Evolutionary conservation across 371 early-diverging fungal genomes (phyloP).

Genomic region (Rhizomucor miehei): DNA sequence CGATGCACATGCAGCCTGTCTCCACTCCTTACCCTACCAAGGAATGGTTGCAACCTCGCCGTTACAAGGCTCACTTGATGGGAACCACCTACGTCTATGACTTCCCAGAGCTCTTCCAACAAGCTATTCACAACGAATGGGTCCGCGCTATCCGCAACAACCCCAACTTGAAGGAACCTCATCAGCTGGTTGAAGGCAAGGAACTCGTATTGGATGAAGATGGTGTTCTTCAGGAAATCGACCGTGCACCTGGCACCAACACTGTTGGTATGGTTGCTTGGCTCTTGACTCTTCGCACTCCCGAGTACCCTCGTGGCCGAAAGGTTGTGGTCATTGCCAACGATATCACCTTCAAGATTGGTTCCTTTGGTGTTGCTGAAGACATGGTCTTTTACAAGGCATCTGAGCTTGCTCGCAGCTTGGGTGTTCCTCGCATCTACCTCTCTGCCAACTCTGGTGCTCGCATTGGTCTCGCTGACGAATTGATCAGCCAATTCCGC

Average conservation of each 20-base stretch:
- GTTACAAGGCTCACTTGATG: conserved; percentile 97
- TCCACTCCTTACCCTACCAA: conserved; percentile 87
- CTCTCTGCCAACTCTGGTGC: conserved; percentile 99
- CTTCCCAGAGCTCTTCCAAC: conserved; percentile 94
- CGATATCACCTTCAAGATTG: conserved; percentile 96
- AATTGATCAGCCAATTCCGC: conserved; percentile 81
- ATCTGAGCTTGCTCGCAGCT: conserved; percentile 80
- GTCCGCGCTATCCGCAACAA: conserved; percentile 58
- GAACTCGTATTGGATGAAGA: conserved; percentile 90
- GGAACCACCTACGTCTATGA: conserved; percentile 98
- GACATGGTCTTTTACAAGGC: conserved; percentile 92
- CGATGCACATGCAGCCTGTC: conserved; percentile 83
- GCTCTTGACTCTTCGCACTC: conserved; percentile 87
- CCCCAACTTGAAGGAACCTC: conserved; percentile 60
- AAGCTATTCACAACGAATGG: conserved; percentile 79
- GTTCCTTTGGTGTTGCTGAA: conserved; percentile 96
- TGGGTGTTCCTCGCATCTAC: conserved; percentile 94
- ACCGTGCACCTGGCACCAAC: conserved; percentile 89
- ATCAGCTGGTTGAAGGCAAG: conserved; percentile 68
- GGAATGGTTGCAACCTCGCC: conserved; percentile 95
- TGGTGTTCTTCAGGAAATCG: conserved; percentile 72
- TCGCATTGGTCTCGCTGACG: conserved; percentile 97
- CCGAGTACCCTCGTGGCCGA: conserved; percentile 92
- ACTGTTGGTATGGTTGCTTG: conserved; percentile 97
- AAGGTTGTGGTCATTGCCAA: conserved; percentile 94